Evolutionary conservation across 202 grass and related monocot species (phyloP), one percentile per base, ranked within the genome.

Genomic region (Saccharum hybrid): DNA sequence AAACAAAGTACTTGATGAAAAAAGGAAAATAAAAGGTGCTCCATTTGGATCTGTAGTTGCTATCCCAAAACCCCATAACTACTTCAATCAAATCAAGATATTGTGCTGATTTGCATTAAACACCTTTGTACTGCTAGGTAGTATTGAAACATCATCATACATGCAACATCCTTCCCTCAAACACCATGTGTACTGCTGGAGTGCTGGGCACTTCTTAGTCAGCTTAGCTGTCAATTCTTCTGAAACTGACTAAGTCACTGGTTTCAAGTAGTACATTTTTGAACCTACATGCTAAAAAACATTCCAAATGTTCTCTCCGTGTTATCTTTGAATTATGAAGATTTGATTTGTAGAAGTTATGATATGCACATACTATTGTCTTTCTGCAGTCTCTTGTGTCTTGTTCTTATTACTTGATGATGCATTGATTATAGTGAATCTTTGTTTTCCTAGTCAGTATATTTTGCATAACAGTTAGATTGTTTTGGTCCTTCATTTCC

Each of bases 291-390:
- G 78, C 39, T 21, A 30, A 19, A 73, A 74, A 10, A 15, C 59
- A 65, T 79, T 79, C 59, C 28, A 57, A 85, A 80, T 78, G 77
- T 74, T 45, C 22, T 26, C 34, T 71, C 33, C 19, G 38, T 39
- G 28, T 64, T 67, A 33, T 43, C 34, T 34, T 74, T 73, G 83
- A 86, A 86, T 54, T 72, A 73, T 43, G 60, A 80, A 66, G 45
- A 66, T 86, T 81, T 68, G 46, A 22, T 60, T 38, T 28, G 62
- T 81, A 54, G 30, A 81, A 81, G 26, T 74, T 33, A 7, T 75
- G 61, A 23, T 48, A 74, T 60, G 19, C 37, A 37, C 22, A 46
- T 34, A 34, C 15, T 73, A 68, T 43, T 45, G 36, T 56, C 18
- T 75, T 76, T 7, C 18, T 68, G 38, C 12, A 2, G 6, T 46